Evolutionary conservation across 2,329 filamentous ascomycete genomes (phyloP).

Genomic region (Endothia cerciana): DNA sequence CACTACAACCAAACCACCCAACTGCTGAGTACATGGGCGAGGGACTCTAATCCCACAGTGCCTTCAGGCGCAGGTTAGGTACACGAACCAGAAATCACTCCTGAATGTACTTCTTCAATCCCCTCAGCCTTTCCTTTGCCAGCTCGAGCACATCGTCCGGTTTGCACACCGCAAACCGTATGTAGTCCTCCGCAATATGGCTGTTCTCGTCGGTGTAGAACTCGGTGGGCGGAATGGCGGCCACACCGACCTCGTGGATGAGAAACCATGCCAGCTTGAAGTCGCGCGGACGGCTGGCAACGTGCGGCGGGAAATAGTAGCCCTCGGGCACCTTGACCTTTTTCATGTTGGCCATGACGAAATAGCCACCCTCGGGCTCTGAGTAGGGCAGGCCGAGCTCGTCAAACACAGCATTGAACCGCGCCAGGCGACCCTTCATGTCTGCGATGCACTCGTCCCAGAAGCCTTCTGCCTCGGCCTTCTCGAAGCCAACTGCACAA

Average conservation of each 20-base stretch:
- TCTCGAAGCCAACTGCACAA: slow-evolving; percentile 86
- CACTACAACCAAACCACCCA: not conserved
- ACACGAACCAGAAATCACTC: not conserved
- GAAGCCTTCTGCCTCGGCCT: slow-evolving; percentile 83
- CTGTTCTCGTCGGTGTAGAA: slow-evolving; percentile 90
- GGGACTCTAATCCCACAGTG: not conserved
- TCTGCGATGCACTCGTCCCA: slow-evolving; percentile 83
- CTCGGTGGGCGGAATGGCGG: slow-evolving; percentile 93
- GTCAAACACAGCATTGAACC: slow-evolving; percentile 81
- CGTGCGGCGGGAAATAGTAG: slow-evolving; percentile 89
- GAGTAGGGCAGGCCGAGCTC: slow-evolving; percentile 82
- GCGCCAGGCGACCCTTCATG: slow-evolving; percentile 87
- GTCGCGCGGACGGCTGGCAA: slow-evolving; percentile 83
- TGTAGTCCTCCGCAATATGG: slow-evolving; percentile 86
- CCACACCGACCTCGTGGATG: slow-evolving; percentile 94
- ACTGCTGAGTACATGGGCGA: not conserved
- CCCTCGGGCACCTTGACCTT: slow-evolving; percentile 82
- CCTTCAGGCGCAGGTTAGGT: not conserved
- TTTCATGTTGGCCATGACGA: slow-evolving; percentile 90
- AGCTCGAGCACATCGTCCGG: slow-evolving; percentile 81
- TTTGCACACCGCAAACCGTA: slow-evolving; percentile 96
- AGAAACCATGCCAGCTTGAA: slow-evolving; percentile 97
- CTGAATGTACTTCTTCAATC: slow-evolving; percentile 71
- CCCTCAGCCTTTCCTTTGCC: slow-evolving; percentile 75
- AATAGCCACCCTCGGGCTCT: slow-evolving; percentile 95